A percentile compares a stretch with the other conserved stretches of the same genome.
phyloP scores from a whole-genome alignment of 768 basidiomycete species.

The Lactarius vividus region DNA sequence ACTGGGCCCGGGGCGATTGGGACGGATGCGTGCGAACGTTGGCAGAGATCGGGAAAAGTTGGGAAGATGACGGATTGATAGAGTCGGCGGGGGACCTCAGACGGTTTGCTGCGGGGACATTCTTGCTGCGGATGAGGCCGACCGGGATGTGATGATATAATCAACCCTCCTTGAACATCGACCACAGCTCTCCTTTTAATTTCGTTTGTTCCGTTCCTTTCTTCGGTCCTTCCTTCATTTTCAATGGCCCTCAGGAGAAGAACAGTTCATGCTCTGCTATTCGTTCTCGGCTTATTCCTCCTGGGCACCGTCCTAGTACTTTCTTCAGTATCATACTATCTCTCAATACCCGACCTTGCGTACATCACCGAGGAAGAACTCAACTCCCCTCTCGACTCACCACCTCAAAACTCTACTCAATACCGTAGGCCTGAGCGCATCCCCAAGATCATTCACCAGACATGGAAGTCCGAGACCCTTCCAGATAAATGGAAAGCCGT shows the following conservation, averaged over 20 bases:
- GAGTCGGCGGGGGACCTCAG: slow-evolving; percentile 50
- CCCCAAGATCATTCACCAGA: slow-evolving; percentile 95
- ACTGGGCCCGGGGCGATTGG: slow-evolving; percentile 75
- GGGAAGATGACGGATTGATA: slow-evolving; percentile 51
- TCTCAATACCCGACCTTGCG: slow-evolving; percentile 73
- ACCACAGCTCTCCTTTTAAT: slow-evolving; percentile 18
- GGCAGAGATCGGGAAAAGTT: slow-evolving; percentile 46
- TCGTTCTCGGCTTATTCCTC: slow-evolving; percentile 71
- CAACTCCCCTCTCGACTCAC: slow-evolving; percentile 49
- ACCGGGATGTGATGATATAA: slow-evolving; percentile 34
- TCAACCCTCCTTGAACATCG: not conserved
- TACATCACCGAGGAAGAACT: slow-evolving; percentile 82
- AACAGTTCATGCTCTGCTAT: slow-evolving; percentile 46
- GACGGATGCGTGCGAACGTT: slow-evolving; percentile 48
- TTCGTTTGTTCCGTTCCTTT: slow-evolving; percentile 23
- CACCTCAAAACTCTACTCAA: slow-evolving; percentile 62
- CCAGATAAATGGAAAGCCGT: slow-evolving; percentile 78
- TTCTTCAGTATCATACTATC: slow-evolving; percentile 87
- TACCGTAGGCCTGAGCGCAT: slow-evolving; percentile 69
- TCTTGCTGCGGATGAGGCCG: slow-evolving; percentile 45
- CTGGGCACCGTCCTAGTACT: slow-evolving; percentile 88
- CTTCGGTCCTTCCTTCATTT: slow-evolving; percentile 21
- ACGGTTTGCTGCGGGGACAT: slow-evolving; percentile 48
- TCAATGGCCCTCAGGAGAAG: slow-evolving; percentile 39
- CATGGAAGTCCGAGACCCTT: slow-evolving; percentile 91